Evolutionary conservation across 495 filamentous ascomycete genomes (phyloP).

Genomic region (Tuber aestivum): DNA sequence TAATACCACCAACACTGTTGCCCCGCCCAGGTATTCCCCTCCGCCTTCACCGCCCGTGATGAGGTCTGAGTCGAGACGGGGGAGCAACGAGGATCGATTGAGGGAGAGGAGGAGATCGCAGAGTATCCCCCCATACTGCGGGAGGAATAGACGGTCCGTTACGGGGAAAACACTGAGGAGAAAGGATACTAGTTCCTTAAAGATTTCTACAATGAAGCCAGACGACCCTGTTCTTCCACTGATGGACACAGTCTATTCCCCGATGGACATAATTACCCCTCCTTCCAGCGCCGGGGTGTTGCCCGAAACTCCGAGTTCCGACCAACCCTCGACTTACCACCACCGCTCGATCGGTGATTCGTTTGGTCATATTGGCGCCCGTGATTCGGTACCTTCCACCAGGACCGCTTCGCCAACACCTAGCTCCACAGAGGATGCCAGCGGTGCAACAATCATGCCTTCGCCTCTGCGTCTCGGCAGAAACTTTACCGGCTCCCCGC

Average conservation of each 20-base stretch:
- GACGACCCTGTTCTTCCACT: conserved; percentile 22
- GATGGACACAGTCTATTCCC: conserved; percentile 21
- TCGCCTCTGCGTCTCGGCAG: conserved; percentile 23
- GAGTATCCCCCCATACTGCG: background rate
- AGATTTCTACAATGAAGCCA: conserved; percentile 6
- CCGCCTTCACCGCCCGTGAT: conserved; percentile 23
- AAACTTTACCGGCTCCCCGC: conserved; percentile 15
- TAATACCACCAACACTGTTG: conserved; percentile 16
- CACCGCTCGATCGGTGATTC: background rate
- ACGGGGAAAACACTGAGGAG: conserved; percentile 15
- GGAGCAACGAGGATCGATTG: conserved; percentile 2
- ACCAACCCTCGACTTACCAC: conserved; percentile 17
- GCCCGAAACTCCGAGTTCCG: conserved; percentile 8
- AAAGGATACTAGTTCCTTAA: conserved; percentile 13
- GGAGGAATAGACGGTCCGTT: conserved; percentile 1
- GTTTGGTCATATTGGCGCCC: background rate
- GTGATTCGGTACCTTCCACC: conserved; percentile 16
- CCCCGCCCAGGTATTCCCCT: conserved; percentile 10
- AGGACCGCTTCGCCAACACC: conserved; percentile 28
- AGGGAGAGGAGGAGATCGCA: conserved; percentile 14
- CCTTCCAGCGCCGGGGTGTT: conserved; percentile 29
- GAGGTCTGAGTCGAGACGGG: conserved; percentile 15
- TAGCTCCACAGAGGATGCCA: conserved; percentile 30
- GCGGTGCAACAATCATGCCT: conserved; percentile 31
- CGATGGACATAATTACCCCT: conserved; percentile 27